These are phyloP conservation scores for Fusarium sp. DNA, from an alignment of 2,329 filamentous ascomycete species.

Conservation along the genomic window DNA sequence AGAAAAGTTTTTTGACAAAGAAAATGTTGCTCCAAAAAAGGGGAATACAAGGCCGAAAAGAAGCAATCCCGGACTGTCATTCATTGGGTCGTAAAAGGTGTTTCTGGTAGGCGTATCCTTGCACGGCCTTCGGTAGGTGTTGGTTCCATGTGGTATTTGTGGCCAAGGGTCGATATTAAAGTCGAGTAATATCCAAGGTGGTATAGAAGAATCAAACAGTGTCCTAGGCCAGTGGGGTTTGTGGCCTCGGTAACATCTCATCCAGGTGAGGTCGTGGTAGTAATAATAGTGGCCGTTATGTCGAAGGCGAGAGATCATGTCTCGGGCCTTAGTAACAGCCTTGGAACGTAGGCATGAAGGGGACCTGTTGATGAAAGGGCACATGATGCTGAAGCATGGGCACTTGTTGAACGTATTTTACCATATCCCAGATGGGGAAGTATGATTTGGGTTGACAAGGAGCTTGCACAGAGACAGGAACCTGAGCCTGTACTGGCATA, in stretches of 20 bases:
- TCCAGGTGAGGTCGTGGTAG: conserved; percentile 31
- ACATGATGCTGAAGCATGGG: conserved; percentile 59
- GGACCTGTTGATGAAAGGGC: conserved; percentile 63
- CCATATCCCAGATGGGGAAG: conserved; percentile 61
- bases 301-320: conserved; percentile 2
- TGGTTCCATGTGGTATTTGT: conserved; percentile 14
- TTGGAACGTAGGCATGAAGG: conserved; percentile 61
- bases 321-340: conserved; percentile 55
- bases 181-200: conserved; percentile 33
- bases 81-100: conserved; percentile 37
- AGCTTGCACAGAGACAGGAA: conserved; percentile 50
- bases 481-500: conserved; percentile 47
- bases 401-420: conserved; percentile 61
- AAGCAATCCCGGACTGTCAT: conserved; percentile 40
- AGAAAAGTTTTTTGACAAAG: conserved; percentile 22
- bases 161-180: conserved; percentile 37
- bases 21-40: conserved; percentile 24
- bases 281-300: neutral
- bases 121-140: conserved; percentile 25
- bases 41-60: conserved; percentile 33
- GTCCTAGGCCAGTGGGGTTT: conserved; percentile 16
- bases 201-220: conserved; percentile 31
- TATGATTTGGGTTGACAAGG: conserved; percentile 58
- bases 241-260: conserved; percentile 25
- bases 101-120: conserved; percentile 37